phyloP scores from a whole-genome alignment of 768 basidiomycete species.

The button mushroom (Agaricus bisporus) region DNA sequence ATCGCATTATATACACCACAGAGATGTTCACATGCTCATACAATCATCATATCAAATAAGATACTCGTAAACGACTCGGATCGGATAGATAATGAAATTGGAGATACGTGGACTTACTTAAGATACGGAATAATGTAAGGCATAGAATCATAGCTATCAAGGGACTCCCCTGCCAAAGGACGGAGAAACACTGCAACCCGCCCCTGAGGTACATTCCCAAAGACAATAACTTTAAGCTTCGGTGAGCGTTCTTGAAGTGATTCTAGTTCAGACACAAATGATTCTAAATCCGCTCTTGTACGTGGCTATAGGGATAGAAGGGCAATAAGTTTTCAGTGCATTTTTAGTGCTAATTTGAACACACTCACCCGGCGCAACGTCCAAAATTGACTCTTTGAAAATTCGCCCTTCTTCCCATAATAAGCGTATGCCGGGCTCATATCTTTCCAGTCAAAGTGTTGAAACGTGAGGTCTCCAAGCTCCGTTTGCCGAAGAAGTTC shows the following conservation, averaged over 20 bases:
- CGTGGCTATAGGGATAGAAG: background rate
- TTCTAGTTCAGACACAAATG: background rate
- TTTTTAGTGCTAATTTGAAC: no score
- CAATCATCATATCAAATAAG: no score
- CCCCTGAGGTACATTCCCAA: background rate
- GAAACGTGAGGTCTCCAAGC: background rate
- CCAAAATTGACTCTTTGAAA: background rate
- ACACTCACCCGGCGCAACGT: background rate
- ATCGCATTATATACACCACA: no score
- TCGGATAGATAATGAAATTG: no score
- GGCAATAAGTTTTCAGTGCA: background rate
- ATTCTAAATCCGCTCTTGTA: background rate
- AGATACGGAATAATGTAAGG: no score
- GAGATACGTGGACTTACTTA: no score
- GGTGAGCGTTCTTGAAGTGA: background rate
- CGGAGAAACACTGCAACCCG: background rate
- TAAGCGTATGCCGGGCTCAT: background rate
- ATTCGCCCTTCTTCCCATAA: no score
- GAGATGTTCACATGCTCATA: no score
- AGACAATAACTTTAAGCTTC: background rate
- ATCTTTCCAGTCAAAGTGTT: background rate
- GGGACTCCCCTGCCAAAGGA: no score
- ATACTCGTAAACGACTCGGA: no score
- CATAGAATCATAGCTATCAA: no score
- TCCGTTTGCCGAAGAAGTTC: background rate